Conservation (phyloP, 768 basidiomycete species). For the Boletus insuetus region DNA sequence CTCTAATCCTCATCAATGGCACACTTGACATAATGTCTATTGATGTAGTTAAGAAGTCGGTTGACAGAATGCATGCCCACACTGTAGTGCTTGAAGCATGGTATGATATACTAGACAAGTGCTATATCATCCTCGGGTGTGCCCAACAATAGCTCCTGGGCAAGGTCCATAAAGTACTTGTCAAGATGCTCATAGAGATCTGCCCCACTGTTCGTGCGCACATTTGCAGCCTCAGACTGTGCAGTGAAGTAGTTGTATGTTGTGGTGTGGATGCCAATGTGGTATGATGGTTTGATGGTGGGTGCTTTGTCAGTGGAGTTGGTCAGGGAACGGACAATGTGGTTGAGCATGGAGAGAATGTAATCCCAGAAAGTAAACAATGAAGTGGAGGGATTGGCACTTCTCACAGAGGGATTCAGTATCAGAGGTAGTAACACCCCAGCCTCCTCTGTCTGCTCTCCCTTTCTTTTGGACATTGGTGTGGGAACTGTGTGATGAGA, state of each 20-base stretch:
- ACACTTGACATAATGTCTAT: conserved; percentile 70
- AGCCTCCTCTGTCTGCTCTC: conserved; percentile 21
- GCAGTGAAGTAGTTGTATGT: conserved; percentile 76
- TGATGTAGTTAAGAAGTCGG: conserved; percentile 72
- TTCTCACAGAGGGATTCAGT: conserved; percentile 56
- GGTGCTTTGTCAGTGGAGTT: conserved; percentile 62
- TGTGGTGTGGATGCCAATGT: conserved; percentile 81
- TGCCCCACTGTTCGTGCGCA: conserved; percentile 38
- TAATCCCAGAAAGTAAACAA: conserved; percentile 73
- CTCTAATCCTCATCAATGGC: conserved; percentile 76
- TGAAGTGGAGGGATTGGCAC: conserved; percentile 72
- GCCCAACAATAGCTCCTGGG: conserved; percentile 59
- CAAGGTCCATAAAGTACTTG: conserved; percentile 61
- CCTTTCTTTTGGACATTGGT: conserved; percentile 21
- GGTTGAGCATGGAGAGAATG: conserved; percentile 69
- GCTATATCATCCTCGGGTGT: conserved; percentile 63
- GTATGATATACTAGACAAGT: conserved; percentile 68
- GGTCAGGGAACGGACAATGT: conserved; percentile 69
- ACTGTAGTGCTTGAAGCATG: conserved; percentile 68
- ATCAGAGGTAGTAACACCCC: conserved; percentile 33
- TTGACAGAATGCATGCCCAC: conserved; percentile 65
- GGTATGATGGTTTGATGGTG: conserved; percentile 66
- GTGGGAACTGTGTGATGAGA: not conserved
- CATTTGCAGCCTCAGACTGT: conserved; percentile 46
- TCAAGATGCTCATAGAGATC: conserved; percentile 76